phyloP scores from a whole-genome alignment of 257 asterid genomes.

The Nicotiana undulata region DNA sequence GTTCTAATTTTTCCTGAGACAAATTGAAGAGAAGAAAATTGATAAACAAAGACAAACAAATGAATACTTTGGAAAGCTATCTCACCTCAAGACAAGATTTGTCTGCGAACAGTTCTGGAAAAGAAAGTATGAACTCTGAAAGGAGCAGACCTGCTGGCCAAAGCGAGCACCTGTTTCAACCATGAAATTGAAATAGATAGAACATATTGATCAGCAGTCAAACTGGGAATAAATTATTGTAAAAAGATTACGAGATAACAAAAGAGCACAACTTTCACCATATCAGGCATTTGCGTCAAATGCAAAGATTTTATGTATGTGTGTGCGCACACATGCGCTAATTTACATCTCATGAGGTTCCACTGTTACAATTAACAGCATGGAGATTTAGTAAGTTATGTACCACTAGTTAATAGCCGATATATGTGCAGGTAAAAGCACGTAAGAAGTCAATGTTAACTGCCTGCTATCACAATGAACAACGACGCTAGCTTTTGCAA shows the following conservation, averaged over 20 bases:
- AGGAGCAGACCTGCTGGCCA: slow-evolving; percentile 96
- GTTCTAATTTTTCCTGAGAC: background rate
- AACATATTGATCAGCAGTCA: background rate
- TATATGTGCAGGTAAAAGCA: too few species aligned
- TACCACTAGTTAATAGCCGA: too few species aligned
- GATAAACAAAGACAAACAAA: background rate
- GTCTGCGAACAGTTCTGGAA: slow-evolving; percentile 59
- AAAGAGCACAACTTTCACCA: background rate
- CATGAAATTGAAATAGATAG: slow-evolving; percentile 14
- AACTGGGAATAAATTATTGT: background rate
- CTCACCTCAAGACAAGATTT: slow-evolving; percentile 95
- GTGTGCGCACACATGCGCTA: too few species aligned
- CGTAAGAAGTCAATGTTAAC: too few species aligned
- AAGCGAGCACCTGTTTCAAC: slow-evolving; percentile 64
- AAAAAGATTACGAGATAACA: background rate
- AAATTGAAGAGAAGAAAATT: background rate
- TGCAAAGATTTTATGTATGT: background rate
- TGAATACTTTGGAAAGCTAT: background rate
- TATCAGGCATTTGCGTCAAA: background rate
- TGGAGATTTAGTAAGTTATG: too few species aligned
- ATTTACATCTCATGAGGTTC: too few species aligned
- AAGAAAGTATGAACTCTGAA: slow-evolving; percentile 88
- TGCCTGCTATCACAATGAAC: too few species aligned
- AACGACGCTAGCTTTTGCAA: too few species aligned
- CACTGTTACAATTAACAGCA: too few species aligned